Evolutionary conservation across 106 monocot species (phyloP), one percentile per base, ranked within the genome.

Genomic region (Dendrobium officinale): DNA sequence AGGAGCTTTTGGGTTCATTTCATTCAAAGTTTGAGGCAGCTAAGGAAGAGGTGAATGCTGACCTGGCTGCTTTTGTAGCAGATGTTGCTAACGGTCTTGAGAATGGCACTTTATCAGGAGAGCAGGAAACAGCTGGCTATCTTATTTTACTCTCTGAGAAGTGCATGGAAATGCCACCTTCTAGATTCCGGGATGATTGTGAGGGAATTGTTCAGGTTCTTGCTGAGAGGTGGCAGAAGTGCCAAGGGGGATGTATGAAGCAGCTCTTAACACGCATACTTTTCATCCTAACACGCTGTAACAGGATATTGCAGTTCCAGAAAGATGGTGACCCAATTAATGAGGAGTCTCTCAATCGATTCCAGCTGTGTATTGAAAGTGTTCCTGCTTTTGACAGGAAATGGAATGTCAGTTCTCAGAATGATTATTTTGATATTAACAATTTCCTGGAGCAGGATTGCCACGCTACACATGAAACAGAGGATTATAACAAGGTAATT

Each of bases 271-370:
- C 84, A 17, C 87, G 85, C 18, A 83, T 93, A 79, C 85, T 93
- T 42, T 88, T 89, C 78, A 87, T 93, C 66, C 82, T 93, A 67
- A 91, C 93, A 56, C 87, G 84, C 19, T 93, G 87, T 77, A 89
- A 84, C 4, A 85, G 93, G 58, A 79, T 93, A 26, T 81, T 93
- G 82, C 93, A 89, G 68, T 85, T 89, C 55, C 89, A 87, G 73
- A 89, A 88, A 83, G 92, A 93, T 77, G 81, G 85, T 78, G 83
- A 76, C 58, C 49, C 82, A 22, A 85, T 84, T 22, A 84, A 82
- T 75, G 84, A 82, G 55, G 86, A 91, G 31, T 87, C 90, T 67
- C 76, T 93, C 56, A 82, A 85, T 59, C 85, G 81, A 77, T 89
- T 93, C 55, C 89, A 86, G 84, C 77, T 80, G 78, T 91, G 93